Evolutionary conservation across 768 basidiomycete genomes (phyloP), one percentile per base, ranked within the genome.

Genomic region (Solioccasus polychromus): DNA sequence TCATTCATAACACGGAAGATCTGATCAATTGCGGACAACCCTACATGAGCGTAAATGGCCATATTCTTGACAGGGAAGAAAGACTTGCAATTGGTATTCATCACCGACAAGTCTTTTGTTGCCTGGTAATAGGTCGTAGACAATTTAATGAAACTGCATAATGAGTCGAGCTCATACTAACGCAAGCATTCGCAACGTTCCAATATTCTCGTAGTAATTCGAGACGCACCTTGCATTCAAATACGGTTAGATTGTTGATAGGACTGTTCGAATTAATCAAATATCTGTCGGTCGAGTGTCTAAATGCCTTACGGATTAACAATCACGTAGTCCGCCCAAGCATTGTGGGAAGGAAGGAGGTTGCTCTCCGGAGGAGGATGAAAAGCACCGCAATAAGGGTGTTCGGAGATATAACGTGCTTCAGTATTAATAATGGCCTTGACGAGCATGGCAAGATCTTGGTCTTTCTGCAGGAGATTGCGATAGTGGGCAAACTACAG

Each of bases 351-450:
- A 1, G 81, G 82, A 1, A 70, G 55, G 23, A 89, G 67, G 4
- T 83, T 80, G 49, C 85, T 87, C 55, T 88, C 85, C 0, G 81
- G 78, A 9, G 88, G 88, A 35, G 88, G 85, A 49, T 90, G 88
- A 67, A 90, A 90, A 14, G 86, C 73, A 31, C 88, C 85, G 55
- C 88, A 89, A 62, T 90, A 89, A 1, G 87, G 87, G 55, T 82
- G 82, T 54, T 83, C 65, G 2, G 81, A 71, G 18, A 87, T 80
- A 65, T 85, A 88, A 24, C 79, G 77, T 18, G 83, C 82, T 62
- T 89, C 85, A 46, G 82, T 88, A 57, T 88, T 87, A 55, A 90
- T 87, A 35, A 89, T 82, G n/a, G 83, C 88, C 58, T 83, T 87
- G 35, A 88, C 81, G 4, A 89, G 69, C 2, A 74, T 73, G 8